Percentiles rank a stretch among this genome's conserved stretches.
Conservation (phyloP, 1,139 yeast species). For the Pichia sp. region DNA sequence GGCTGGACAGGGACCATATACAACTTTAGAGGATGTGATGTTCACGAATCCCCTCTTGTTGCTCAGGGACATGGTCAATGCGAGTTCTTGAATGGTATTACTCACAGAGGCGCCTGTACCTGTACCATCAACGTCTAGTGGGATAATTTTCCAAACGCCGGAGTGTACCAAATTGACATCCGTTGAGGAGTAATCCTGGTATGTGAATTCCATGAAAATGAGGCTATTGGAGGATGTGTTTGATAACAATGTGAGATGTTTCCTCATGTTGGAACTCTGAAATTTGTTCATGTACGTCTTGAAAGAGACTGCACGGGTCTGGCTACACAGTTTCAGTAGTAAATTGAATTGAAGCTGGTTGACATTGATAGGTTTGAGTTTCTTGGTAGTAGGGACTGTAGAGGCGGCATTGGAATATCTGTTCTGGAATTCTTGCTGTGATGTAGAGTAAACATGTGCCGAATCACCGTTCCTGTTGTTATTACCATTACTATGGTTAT, state of each 20-base stretch:
- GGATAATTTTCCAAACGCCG: conserved; percentile 40
- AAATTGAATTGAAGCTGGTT: conserved; percentile 26
- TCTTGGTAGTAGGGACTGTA: neutral
- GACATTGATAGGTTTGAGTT: conserved; percentile 13
- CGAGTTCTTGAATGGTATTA: conserved; percentile 41
- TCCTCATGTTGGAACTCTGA: conserved; percentile 7
- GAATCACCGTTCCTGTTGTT: neutral
- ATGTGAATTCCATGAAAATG: conserved; percentile 37
- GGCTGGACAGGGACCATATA: conserved; percentile 38
- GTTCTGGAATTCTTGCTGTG: too few relatives aligned
- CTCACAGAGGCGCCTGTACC: conserved; percentile 30
- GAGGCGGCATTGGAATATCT: neutral
- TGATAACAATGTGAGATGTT: conserved; percentile 8
- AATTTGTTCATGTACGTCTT: conserved; percentile 22
- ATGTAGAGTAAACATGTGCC: too few relatives aligned
- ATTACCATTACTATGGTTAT: neutral
- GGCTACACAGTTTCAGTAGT: conserved; percentile 32
- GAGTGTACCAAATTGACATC: conserved; percentile 17
- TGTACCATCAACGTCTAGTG: conserved; percentile 38
- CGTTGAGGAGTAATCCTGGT: too few relatives aligned
- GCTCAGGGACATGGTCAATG: conserved; percentile 32
- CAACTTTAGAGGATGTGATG: conserved; percentile 36
- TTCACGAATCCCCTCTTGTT: conserved; percentile 29
- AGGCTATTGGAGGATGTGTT: conserved; percentile 1
- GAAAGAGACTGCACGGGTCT: conserved; percentile 26